Percentiles rank a stretch among this genome's conserved stretches.
Evolutionary conservation across 805 yeast species (phyloP).

Genomic region (Scheffersomyces lignosus): DNA sequence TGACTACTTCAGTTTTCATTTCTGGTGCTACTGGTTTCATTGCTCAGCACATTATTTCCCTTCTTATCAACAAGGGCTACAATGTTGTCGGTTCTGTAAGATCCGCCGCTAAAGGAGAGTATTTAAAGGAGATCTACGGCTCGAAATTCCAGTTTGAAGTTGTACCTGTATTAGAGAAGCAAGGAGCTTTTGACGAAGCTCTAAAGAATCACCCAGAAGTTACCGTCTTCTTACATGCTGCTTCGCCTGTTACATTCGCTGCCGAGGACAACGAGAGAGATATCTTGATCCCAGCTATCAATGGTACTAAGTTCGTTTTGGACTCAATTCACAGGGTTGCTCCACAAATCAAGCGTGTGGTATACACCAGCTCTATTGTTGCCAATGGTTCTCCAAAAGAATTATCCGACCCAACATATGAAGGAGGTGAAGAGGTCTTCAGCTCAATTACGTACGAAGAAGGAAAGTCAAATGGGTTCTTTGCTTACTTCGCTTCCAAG

Average conservation of each 20-base stretch:
- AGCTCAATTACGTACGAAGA: constrained; percentile 54
- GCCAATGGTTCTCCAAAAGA: too few relatives aligned
- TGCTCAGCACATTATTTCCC: constrained; percentile 43
- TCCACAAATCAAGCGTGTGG: constrained; percentile 14
- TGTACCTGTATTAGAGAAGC: constrained; percentile 17
- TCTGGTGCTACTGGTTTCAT: constrained; percentile 54
- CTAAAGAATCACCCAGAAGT: constrained; percentile 25
- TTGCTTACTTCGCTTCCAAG: constrained; percentile 60
- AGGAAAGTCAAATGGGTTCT: constrained; percentile 35
- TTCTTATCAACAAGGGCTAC: constrained; percentile 36
- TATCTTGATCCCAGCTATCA: constrained; percentile 24
- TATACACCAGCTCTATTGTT: constrained; percentile 21
- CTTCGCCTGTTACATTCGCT: constrained; percentile 28
- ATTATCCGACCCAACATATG: constrained; percentile 31
- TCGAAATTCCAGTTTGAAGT: constrained; percentile 21
- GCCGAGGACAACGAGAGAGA: constrained; percentile 16
- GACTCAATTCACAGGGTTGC: constrained; percentile 14
- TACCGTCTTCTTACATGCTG: constrained; percentile 26
- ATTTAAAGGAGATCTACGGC: constrained; percentile 13
- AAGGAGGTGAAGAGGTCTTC: constrained; percentile 49
- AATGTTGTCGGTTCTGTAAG: constrained; percentile 47
- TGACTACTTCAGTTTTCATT: too few relatives aligned
- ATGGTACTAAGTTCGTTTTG: constrained; percentile 26
- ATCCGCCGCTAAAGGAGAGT: constrained; percentile 32
- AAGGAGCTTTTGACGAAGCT: constrained; percentile 25